Evolutionary conservation across 805 yeast species (phyloP), one percentile per base, ranked within the genome.

Genomic region (Ogataea ramenticola): DNA sequence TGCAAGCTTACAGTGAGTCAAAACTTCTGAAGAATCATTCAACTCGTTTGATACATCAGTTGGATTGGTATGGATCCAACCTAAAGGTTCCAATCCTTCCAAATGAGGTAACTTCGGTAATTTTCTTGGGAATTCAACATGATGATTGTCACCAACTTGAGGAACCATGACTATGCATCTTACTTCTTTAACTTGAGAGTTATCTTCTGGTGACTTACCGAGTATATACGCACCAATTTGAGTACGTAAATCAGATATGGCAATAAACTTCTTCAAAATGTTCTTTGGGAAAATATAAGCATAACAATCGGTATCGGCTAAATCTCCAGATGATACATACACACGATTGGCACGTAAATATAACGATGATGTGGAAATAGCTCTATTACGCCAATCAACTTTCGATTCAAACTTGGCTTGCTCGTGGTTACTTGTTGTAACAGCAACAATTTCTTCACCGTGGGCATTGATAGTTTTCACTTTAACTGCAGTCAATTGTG

Each of bases 381-480:
- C 96, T 34, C 95, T 67, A 43, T 74, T 73, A 53, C 98, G 74
- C 99, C 99, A 93, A 56, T 89, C 96, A 31, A 89, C 80, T 59
- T 79, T 82, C 1, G 96, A 86, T 39, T 82, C 72, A 59, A 93
- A 93, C 15, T 82, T 66, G 65, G 80, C 82, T 55, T 87, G 93
- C 60, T 89, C 99, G 58, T 86, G 90, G 49, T 79, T 79, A 16
- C 90, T 80, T 0, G 98, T 89, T 0, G 98, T 89, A 27, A 91
- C 96, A 0, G 96, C 91, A 36, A 86, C 83, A 55, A 93, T 91
- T 54, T 90, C 95, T 58, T 93, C 99, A 30, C 99, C 99, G 56
- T 90, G 97, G 2, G 86, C 96, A 57, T 88, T 93, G 22, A 81
- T 80, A 0, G 95, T 85, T 45, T 81, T 83, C 0, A 95, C 80